Conservation (phyloP, 495 filamentous ascomycete genomes). For the Hapsidospora chrysogenum region DNA sequence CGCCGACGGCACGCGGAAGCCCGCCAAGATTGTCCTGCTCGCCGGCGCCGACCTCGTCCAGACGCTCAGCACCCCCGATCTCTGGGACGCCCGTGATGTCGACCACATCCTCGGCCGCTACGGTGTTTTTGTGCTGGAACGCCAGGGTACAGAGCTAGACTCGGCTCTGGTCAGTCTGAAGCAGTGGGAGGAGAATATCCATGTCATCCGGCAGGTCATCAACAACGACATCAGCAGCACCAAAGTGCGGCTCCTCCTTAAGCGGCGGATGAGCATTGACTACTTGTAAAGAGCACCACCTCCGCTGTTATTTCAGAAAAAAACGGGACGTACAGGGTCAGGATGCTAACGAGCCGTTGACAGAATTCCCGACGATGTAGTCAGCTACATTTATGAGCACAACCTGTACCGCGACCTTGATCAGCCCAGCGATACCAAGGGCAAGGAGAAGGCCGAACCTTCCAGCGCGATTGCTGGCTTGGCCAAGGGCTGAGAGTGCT, state of each 20-base stretch:
- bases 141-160: slow-evolving; percentile 63
- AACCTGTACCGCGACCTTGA: neutral
- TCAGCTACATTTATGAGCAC: neutral
- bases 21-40: slow-evolving; percentile 53
- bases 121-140: slow-evolving; percentile 78
- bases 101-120: slow-evolving; percentile 76
- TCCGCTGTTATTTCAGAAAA: no score
- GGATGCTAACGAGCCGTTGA: no score
- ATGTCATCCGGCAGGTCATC: slow-evolving; percentile 65
- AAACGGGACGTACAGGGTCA: no score
- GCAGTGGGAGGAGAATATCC: slow-evolving; percentile 46
- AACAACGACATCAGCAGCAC: slow-evolving; percentile 71
- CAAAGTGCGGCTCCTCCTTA: slow-evolving; percentile 62
- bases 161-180: slow-evolving; percentile 53
- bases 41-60: slow-evolving; percentile 75
- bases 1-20: slow-evolving; percentile 33
- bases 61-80: slow-evolving; percentile 51
- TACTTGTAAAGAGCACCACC: slow-evolving; percentile 10
- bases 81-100: slow-evolving; percentile 74
- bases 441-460: no score
- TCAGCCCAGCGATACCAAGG: no score
- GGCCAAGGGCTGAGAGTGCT: neutral
- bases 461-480: no score
- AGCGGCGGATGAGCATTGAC: slow-evolving; percentile 55
- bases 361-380: slow-evolving; percentile 5